Percentiles rank a stretch among this genome's conserved stretches.
Evolutionary conservation across 192 early-diverging fungal genomes (phyloP).

Genomic region (Funneliformis mosseae): DNA sequence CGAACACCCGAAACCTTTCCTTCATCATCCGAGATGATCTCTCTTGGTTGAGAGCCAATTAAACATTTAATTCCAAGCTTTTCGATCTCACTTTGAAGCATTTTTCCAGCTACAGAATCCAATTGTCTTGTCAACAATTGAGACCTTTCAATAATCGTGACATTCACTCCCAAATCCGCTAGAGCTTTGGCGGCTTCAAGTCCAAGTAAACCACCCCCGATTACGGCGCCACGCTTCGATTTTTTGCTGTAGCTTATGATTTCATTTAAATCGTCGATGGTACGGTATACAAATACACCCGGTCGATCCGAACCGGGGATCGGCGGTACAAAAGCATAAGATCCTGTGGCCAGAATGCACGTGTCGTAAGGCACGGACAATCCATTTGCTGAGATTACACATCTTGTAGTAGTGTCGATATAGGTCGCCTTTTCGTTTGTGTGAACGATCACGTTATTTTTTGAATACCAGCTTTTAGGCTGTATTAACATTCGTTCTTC

Average conservation of each 20-base stretch:
- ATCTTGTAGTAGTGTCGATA: constrained; percentile 48
- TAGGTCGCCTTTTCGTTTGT: constrained; percentile 43
- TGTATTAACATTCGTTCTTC: constrained; percentile 48
- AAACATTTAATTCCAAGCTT: constrained; percentile 46
- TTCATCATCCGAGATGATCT: constrained; percentile 43
- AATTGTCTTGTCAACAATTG: constrained; percentile 59
- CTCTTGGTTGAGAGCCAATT: constrained; percentile 36
- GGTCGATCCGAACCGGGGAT: constrained; percentile 40
- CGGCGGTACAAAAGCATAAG: constrained; percentile 60
- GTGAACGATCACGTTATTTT: constrained; percentile 49
- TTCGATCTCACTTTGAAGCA: constrained; percentile 56
- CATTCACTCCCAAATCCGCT: constrained; percentile 51
- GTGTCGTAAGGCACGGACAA: constrained; percentile 53
- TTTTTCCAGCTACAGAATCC: constrained; percentile 53
- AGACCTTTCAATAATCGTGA: constrained; percentile 59
- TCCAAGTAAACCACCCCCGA: constrained; percentile 69
- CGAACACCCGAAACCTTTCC: constrained; percentile 35
- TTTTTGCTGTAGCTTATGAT: constrained; percentile 51
- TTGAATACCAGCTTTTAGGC: constrained; percentile 53
- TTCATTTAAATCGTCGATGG: constrained; percentile 57
- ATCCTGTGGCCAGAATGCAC: constrained; percentile 65
- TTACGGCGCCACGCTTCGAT: constrained; percentile 51
- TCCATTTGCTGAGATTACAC: constrained; percentile 33
- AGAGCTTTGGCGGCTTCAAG: constrained; percentile 69
- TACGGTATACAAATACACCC: constrained; percentile 72